Evolutionary conservation across 75 land plant genomes (phyloP).

Genomic region (Picea sitchensis): DNA sequence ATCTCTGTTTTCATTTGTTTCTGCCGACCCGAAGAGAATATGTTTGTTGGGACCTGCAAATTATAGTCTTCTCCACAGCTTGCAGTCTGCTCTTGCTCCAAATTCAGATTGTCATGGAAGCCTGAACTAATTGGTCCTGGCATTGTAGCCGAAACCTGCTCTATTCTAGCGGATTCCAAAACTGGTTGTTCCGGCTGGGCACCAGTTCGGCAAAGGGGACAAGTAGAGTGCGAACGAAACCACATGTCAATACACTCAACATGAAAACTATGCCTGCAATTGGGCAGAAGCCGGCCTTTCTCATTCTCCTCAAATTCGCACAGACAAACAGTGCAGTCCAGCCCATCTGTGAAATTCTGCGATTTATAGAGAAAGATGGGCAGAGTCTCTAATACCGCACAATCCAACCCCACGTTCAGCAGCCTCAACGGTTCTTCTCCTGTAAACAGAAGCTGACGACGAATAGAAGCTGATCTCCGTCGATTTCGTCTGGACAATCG

Average conservation of each 20-base stretch:
- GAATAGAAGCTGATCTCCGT: no score
- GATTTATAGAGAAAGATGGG: no score
- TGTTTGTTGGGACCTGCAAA: neutral
- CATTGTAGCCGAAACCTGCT: no score
- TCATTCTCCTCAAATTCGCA: slow-evolving; percentile 19
- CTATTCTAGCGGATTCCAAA: no score
- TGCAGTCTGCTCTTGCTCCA: neutral
- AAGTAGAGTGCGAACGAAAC: slow-evolving; percentile 21
- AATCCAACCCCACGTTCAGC: no score
- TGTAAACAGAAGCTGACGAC: no score
- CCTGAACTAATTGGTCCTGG: no score
- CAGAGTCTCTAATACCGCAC: no score
- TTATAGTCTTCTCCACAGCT: neutral
- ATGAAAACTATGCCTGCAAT: slow-evolving; percentile 24
- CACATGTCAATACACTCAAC: slow-evolving; percentile 27
- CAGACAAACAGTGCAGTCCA: slow-evolving; percentile 31
- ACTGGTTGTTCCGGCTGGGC: neutral
- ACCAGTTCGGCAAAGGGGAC: slow-evolving; percentile 20
- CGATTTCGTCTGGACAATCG: no score
- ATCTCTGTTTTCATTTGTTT: no score
- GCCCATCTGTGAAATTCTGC: no score
- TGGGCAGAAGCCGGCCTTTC: slow-evolving; percentile 18
- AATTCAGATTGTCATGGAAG: neutral
- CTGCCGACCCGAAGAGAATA: neutral
- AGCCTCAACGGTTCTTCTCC: no score